Conservation (phyloP, 176 grass and related monocot genomes). For the Ensete glaucum region DNA sequence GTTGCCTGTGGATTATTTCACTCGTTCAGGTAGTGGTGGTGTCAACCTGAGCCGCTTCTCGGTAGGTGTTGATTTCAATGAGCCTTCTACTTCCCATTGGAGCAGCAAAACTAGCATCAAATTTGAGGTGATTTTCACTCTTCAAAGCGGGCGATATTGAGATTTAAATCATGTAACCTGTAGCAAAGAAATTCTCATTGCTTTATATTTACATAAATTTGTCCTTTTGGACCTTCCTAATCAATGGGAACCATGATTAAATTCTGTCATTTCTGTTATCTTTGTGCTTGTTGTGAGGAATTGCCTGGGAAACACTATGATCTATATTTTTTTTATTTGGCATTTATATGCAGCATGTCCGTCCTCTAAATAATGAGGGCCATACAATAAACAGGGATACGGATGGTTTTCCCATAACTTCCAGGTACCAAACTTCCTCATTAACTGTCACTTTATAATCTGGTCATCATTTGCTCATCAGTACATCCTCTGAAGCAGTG, state of each 20-base stretch:
- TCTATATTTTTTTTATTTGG: not conserved
- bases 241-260: not conserved
- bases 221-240: not conserved
- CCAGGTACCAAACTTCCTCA: conserved; percentile 48
- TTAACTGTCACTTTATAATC: not conserved
- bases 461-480: conserved; percentile 5
- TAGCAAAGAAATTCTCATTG: not conserved
- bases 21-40: conserved; percentile 66
- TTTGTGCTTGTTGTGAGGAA: not conserved
- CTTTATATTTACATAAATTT: not conserved
- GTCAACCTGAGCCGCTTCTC: conserved; percentile 76
- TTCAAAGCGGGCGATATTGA: conserved; percentile 10
- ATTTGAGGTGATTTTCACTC: conserved; percentile 50
- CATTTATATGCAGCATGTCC: conserved; percentile 45
- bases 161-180: not conserved
- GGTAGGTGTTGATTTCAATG: conserved; percentile 71
- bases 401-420: conserved; percentile 87
- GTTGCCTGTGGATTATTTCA: conserved; percentile 72
- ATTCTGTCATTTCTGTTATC: conserved; percentile 1
- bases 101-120: conserved; percentile 79
- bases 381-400: conserved; percentile 60
- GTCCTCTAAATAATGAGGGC: conserved; percentile 79
- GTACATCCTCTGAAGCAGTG: conserved; percentile 43
- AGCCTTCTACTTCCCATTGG: conserved; percentile 90
- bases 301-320: not conserved